These are phyloP conservation scores for Aspergillus haitiensis DNA, from an alignment of 495 filamentous ascomycete genomes.

Conservation along the genomic window DNA sequence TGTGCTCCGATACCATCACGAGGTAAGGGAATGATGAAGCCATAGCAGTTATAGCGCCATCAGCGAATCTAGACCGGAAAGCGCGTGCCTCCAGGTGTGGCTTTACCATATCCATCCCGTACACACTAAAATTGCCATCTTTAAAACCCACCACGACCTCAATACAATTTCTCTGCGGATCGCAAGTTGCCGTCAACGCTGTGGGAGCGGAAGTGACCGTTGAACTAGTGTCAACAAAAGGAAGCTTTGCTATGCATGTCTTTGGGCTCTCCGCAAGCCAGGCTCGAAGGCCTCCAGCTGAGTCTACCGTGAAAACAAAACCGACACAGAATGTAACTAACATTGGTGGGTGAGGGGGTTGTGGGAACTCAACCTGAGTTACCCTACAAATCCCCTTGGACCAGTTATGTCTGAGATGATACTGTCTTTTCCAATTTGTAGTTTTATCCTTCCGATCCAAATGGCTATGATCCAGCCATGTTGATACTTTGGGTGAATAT, in stretches of 20 bases:
- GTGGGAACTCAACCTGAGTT: constrained; percentile 69
- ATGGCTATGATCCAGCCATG: constrained; percentile 78
- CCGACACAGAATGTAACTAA: constrained; percentile 73
- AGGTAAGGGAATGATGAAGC: constrained; percentile 75
- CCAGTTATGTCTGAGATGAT: constrained; percentile 92
- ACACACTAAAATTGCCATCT: constrained; percentile 73
- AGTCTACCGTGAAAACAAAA: constrained; percentile 76
- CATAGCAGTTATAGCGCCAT: constrained; percentile 71
- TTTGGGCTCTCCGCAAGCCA: constrained; percentile 69
- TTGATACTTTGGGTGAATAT: constrained; percentile 70
- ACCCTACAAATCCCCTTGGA: constrained; percentile 76
- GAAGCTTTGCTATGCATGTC: constrained; percentile 29
- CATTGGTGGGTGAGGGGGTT: constrained; percentile 54
- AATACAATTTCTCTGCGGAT: constrained; percentile 30
- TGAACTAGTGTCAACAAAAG: constrained; percentile 21
- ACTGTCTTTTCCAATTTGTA: constrained; percentile 87
- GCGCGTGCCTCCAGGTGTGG: constrained; percentile 49
- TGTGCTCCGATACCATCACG: constrained; percentile 70
- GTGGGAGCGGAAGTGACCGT: constrained; percentile 52
- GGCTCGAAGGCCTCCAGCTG: constrained; percentile 64
- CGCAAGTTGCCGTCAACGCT: constrained; percentile 62
- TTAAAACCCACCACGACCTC: constrained; percentile 70
- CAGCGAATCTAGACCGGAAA: constrained; percentile 53
- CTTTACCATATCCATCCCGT: constrained; percentile 52
- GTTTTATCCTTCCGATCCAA: constrained; percentile 50